Percentiles rank a stretch among this genome's conserved stretches.
Conservation (phyloP, 2,329 filamentous ascomycete species). For the Albophoma yamanashiensis region DNA sequence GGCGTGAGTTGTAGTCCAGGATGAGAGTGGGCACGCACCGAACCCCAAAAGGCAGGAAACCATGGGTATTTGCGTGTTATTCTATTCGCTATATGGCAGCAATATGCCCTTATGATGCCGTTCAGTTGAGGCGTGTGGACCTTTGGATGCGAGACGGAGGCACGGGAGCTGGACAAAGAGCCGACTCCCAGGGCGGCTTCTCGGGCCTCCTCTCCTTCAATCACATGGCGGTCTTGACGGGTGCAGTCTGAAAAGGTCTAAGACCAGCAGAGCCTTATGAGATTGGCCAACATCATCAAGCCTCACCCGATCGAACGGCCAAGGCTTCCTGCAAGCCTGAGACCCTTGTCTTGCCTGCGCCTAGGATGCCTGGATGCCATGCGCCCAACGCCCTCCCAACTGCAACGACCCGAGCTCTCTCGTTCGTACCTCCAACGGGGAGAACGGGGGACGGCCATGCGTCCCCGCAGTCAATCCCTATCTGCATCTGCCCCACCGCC, state of each 20-base stretch:
- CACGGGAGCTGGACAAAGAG: not conserved
- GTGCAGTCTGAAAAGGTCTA: constrained; percentile 1
- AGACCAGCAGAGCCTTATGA: not conserved
- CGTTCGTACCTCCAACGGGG: not conserved
- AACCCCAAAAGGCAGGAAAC: not conserved
- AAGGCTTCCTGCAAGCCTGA: not conserved
- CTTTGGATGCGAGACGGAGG: not conserved
- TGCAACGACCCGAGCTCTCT: not conserved
- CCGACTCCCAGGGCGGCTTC: not conserved
- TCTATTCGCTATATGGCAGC: not conserved
- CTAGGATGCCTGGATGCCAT: not conserved
- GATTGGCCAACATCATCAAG: not conserved
- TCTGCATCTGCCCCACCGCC: not conserved
- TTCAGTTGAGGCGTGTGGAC: not conserved
- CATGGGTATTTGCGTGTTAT: not conserved
- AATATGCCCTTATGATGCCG: not conserved
- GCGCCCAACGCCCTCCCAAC: not conserved
- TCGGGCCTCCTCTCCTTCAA: not conserved
- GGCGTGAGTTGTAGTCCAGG: not conserved
- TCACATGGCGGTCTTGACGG: not conserved
- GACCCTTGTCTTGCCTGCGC: not conserved
- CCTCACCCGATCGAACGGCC: not conserved
- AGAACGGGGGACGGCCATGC: not conserved
- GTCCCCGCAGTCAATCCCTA: not conserved
- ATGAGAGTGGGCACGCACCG: constrained; percentile 1